Conservation (phyloP, 257 asterid genomes). For the Cynanchum wilfordii region DNA sequence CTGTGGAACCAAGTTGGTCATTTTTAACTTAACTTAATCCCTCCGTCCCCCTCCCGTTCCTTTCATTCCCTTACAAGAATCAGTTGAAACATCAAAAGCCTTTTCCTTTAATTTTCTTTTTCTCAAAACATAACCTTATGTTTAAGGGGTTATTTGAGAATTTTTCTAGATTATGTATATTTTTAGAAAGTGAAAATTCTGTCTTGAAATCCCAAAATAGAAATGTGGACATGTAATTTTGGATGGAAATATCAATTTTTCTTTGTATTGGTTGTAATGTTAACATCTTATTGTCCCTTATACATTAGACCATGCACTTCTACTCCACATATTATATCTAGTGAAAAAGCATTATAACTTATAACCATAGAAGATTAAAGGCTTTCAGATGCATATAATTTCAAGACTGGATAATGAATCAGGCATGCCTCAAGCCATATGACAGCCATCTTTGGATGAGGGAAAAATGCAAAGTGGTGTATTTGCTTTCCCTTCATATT, state of each 20-base stretch:
- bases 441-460: not conserved
- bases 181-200: not conserved
- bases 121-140: not conserved
- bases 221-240: not conserved
- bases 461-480: not conserved
- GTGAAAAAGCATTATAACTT: not conserved
- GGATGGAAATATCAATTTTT: not conserved
- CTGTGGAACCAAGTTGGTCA: too few species aligned
- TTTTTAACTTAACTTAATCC: not conserved
- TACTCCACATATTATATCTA: not conserved
- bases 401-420: not conserved
- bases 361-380: not conserved
- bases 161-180: not conserved
- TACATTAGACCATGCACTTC: not conserved
- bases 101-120: too few species aligned
- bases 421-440: not conserved
- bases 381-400: not conserved
- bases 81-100: too few species aligned
- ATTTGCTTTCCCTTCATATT: not conserved
- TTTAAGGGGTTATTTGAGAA: not conserved
- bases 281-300: not conserved
- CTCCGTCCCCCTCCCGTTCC: not conserved
- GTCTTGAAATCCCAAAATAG: not conserved
- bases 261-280: not conserved
- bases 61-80: too few species aligned